Base-by-base conservation (phyloP, 192 early-diverging fungal genomes). In the Entomortierella lignicola region DNA sequence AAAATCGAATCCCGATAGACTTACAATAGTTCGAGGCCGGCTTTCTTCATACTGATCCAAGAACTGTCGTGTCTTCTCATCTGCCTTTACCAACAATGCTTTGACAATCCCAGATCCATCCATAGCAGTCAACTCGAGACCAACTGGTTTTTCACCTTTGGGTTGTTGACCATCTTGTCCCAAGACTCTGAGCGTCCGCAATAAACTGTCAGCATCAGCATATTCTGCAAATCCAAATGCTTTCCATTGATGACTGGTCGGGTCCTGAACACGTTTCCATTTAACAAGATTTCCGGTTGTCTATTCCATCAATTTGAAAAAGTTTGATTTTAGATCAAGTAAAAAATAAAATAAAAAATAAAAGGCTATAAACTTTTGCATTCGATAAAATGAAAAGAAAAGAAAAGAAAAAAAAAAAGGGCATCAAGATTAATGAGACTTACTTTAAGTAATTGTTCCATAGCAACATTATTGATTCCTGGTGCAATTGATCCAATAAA, bases 221-320 rank as follows among this genome's bases (percentile, higher is more conserved):
- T 91, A 95, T 48, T 90, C 87, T 48, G 89, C 90, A 73, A 95
- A 93, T 7, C 92, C 92, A 82, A 92, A 94, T 0, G 83, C 86
- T 55, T 91, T 93, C 75, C 75, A 79, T 34, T 79, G 67, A 5
- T 79, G 75, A 37, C 47, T 60, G 6, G 75, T 79, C 2, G 88
- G 89, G 63, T 93, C 91, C 59, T 81, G 85, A 18, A 92, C 84
- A 29, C 93, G 86, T 65, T 91, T 92, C 92, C 92, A 95, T 30
- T 82, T 83, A 37, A 77, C 53, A 17, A 94, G 65, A 11, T 80
- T 68, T 30, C 94, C 94, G 52, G 91, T 93, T n/a, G 88, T 83
- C 91, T 92, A 71, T 53, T 3, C n/a, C 57, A 32, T 13, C 55
- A 47, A 52, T 56, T 72, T 37, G 51, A 37, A 66, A 26, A 10